Evolutionary conservation across 1,284 basidiomycete species (phyloP).

Genomic region (Anthracocystis walkeri): DNA sequence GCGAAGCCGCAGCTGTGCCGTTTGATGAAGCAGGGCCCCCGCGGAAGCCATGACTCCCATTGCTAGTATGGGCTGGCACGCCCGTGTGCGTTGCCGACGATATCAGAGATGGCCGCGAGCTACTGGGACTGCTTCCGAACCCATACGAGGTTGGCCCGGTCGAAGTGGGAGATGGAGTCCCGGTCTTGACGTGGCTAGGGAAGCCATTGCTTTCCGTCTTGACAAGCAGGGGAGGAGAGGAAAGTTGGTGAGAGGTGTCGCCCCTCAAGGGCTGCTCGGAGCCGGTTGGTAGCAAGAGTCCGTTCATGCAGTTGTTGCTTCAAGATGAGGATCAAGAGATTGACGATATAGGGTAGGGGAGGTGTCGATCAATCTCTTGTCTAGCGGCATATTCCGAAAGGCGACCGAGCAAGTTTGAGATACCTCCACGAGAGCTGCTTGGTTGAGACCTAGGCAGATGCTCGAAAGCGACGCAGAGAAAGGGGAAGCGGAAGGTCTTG

Average conservation of each 20-base stretch:
- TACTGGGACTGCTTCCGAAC: background rate
- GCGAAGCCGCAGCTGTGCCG: constrained; percentile 29
- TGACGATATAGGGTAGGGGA: constrained; percentile 15
- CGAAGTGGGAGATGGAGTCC: constrained; percentile 6
- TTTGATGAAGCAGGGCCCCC: constrained; percentile 8
- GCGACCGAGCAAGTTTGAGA: constrained; percentile 16
- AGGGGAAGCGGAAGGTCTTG: background rate
- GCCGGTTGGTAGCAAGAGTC: constrained; percentile 46
- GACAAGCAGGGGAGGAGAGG: constrained; percentile 26
- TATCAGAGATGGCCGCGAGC: constrained; percentile 7
- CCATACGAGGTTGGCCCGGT: constrained; percentile 7
- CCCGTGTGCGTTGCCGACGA: constrained; percentile 10
- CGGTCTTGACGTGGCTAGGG: constrained; percentile 29
- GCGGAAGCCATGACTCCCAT: constrained; percentile 5
- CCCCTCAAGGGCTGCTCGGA: constrained; percentile 46
- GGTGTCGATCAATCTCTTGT: constrained; percentile 29
- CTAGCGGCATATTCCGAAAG: constrained; percentile 42
- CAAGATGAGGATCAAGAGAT: background rate
- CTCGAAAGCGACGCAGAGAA: constrained; percentile 14
- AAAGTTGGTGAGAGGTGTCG: constrained; percentile 22
- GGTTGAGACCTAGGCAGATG: constrained; percentile 16
- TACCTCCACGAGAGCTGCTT: constrained; percentile 37
- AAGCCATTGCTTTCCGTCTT: constrained; percentile 17
- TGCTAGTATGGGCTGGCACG: constrained; percentile 9
- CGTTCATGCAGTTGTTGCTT: constrained; percentile 37